Conservation (phyloP, 78 protist species). For the Emiliania huxleyi region DNA sequence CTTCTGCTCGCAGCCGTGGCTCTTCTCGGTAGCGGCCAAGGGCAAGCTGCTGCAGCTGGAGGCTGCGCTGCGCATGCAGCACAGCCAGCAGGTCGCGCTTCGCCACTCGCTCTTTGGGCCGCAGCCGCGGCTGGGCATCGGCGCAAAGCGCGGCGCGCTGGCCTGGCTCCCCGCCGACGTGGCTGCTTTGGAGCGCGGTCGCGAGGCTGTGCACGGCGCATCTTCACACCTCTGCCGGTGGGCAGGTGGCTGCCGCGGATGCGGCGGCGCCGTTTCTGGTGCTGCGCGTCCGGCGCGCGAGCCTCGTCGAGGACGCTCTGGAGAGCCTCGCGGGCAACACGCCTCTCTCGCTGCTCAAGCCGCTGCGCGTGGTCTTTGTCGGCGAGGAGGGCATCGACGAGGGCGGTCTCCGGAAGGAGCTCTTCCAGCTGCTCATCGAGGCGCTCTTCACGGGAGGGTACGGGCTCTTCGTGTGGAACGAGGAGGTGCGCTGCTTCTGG, state of each 20-base stretch:
- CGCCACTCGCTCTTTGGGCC: neutral
- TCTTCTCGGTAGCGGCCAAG: neutral
- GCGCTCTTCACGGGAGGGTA: neutral
- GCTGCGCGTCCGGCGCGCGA: neutral
- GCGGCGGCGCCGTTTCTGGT: no score
- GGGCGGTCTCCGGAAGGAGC: conserved; percentile 47
- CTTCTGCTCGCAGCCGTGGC: neutral
- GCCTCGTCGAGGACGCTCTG: neutral
- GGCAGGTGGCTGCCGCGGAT: no score
- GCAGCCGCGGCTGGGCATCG: no score
- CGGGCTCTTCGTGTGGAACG: neutral
- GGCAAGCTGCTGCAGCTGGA: neutral
- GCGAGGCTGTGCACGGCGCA: no score
- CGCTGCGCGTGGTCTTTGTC: conserved; percentile 11
- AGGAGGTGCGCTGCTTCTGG: neutral
- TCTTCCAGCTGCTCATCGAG: conserved; percentile 41
- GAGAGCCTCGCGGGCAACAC: neutral
- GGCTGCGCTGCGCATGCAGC: neutral
- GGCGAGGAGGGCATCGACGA: conserved; percentile 54
- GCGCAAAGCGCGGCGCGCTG: no score
- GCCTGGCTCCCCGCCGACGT: no score
- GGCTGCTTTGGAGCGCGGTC: no score
- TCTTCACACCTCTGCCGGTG: no score
- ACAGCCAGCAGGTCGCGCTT: neutral
- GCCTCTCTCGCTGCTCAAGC: neutral